phyloP scores from a whole-genome alignment of 805 yeast genomes.

The Spathaspora gorwiae region DNA sequence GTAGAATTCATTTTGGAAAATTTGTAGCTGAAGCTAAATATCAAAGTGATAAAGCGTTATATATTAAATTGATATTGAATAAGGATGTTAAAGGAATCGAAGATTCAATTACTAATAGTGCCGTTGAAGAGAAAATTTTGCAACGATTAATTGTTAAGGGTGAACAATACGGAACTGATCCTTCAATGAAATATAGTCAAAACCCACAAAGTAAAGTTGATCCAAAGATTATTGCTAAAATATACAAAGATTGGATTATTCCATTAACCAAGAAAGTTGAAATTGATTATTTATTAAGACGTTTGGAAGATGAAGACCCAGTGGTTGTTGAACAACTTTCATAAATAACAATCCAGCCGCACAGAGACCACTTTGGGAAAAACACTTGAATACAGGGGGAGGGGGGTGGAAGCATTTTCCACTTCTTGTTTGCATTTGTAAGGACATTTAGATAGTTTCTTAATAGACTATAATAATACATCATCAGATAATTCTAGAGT shows the following conservation, averaged over 20 bases:
- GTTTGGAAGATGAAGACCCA: constrained; percentile 59
- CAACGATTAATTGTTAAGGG: constrained; percentile 78
- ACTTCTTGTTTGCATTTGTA: too few species aligned
- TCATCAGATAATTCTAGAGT: too few species aligned
- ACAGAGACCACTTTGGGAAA: too few species aligned
- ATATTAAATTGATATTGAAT: constrained; percentile 58
- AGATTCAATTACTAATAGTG: constrained; percentile 77
- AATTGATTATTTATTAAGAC: constrained; percentile 80
- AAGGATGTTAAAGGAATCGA: constrained; percentile 71
- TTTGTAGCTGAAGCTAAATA: constrained; percentile 97
- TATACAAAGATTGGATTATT: constrained; percentile 84
- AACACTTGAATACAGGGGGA: too few species aligned
- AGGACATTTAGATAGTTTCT: too few species aligned
- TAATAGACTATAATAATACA: too few species aligned
- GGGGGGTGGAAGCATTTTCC: too few species aligned
- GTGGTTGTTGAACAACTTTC: constrained; percentile 4
- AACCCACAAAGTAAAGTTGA: constrained; percentile 67
- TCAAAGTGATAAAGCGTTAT: constrained; percentile 58
- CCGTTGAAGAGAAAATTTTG: constrained; percentile 81
- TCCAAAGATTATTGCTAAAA: constrained; percentile 74
- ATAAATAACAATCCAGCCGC: neutral
- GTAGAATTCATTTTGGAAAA: constrained; percentile 94
- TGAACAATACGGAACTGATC: constrained; percentile 82
- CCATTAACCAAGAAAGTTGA: constrained; percentile 95
- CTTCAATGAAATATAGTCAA: constrained; percentile 68